phyloP scores from a whole-genome alignment of 495 filamentous ascomycete species.

The Aspergillus ellipticus region DNA sequence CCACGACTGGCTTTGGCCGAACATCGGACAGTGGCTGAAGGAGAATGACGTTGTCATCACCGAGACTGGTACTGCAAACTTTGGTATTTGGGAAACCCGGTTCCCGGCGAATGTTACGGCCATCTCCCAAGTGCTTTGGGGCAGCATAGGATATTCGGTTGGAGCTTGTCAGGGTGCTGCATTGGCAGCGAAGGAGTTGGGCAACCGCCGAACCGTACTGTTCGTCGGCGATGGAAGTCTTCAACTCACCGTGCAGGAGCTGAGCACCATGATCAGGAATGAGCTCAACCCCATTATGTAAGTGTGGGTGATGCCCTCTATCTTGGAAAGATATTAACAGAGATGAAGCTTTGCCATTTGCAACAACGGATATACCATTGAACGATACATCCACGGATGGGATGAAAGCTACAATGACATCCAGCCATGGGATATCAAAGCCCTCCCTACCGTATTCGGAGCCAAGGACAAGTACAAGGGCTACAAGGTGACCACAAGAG shows the following conservation, averaged over 20 bases:
- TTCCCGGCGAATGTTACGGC: slow-evolving; percentile 74
- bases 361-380: slow-evolving; percentile 57
- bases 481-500: slow-evolving; percentile 66
- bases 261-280: slow-evolving; percentile 81
- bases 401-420: slow-evolving; percentile 79
- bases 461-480: slow-evolving; percentile 56
- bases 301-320: slow-evolving; percentile 18
- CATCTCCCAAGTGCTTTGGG: slow-evolving; percentile 84
- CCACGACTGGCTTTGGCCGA: slow-evolving; percentile 85
- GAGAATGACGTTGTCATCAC: slow-evolving; percentile 78
- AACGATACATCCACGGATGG: slow-evolving; percentile 58
- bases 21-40: slow-evolving; percentile 71
- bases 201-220: slow-evolving; percentile 64
- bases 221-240: slow-evolving; percentile 87
- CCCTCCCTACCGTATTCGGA: slow-evolving; percentile 66
- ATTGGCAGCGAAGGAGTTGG: slow-evolving; percentile 63
- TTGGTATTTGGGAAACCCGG: slow-evolving; percentile 84
- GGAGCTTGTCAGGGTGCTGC: slow-evolving; percentile 76
- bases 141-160: slow-evolving; percentile 79
- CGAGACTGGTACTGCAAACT: slow-evolving; percentile 86
- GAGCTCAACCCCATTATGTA: slow-evolving; percentile 75
- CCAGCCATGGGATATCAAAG: slow-evolving; percentile 65
- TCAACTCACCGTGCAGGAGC: slow-evolving; percentile 79
- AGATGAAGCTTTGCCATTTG: slow-evolving; percentile 54
- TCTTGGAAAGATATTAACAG: slow-evolving; percentile 16